phyloP scores from a whole-genome alignment of 306 rosid genomes.

The Vicia faba region DNA sequence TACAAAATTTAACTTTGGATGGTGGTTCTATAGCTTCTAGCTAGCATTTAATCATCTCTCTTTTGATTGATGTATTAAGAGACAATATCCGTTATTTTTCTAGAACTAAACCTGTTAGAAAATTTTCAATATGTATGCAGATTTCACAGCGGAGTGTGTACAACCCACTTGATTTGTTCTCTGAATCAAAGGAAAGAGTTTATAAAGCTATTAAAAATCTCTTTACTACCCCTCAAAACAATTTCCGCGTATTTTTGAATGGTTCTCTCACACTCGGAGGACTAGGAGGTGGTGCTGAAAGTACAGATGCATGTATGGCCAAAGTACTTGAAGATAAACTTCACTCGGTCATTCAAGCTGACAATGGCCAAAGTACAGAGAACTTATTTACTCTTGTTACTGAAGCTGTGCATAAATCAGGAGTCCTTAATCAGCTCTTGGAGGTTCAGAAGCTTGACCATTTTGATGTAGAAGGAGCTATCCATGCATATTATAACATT shows the following conservation, averaged over 20 bases:
- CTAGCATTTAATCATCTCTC: slow-evolving; percentile 8
- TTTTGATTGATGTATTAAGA: slow-evolving; percentile 7
- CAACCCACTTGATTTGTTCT: slow-evolving; percentile 87
- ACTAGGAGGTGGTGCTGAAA: slow-evolving; percentile 68
- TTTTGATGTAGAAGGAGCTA: slow-evolving; percentile 88
- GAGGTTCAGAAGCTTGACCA: slow-evolving; percentile 82
- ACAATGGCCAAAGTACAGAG: slow-evolving; percentile 53
- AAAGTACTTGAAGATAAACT: slow-evolving; percentile 81
- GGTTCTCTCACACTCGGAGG: slow-evolving; percentile 85
- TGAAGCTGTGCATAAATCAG: slow-evolving; percentile 63
- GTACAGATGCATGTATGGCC: slow-evolving; percentile 51
- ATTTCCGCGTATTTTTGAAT: slow-evolving; percentile 81
- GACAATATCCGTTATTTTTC: neutral
- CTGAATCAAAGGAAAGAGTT: slow-evolving; percentile 74
- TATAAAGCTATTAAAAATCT: slow-evolving; percentile 73
- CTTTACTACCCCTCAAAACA: slow-evolving; percentile 85
- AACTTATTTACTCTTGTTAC: slow-evolving; percentile 68
- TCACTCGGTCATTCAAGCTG: slow-evolving; percentile 61
- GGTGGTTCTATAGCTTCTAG: slow-evolving; percentile 7
- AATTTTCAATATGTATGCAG: slow-evolving; percentile 48
- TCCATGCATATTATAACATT: slow-evolving; percentile 81
- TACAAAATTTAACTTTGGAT: neutral
- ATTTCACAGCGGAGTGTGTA: slow-evolving; percentile 70
- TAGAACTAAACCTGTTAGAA: slow-evolving; percentile 27
- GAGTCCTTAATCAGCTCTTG: slow-evolving; percentile 71